phyloP scores from a whole-genome alignment of 2,329 filamentous ascomycete species.

The Magnaporthiopsis rhizophila region DNA sequence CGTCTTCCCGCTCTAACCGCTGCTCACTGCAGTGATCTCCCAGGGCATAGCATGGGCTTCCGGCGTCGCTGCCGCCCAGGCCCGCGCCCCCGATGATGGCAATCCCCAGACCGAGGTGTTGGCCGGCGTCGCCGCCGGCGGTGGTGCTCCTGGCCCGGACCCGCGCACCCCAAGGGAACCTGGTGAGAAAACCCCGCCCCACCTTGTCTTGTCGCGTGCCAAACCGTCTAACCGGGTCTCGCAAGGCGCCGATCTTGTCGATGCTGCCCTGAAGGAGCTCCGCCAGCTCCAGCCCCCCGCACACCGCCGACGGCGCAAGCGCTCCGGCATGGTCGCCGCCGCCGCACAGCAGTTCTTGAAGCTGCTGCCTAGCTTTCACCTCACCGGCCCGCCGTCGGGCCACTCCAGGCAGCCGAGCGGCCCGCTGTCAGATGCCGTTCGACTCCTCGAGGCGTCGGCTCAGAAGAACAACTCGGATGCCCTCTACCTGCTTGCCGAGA shows the following conservation, averaged over 20 bases:
- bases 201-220: too few species aligned
- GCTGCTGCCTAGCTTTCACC: slow-evolving; percentile 41
- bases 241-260: slow-evolving; percentile 44
- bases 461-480: slow-evolving; percentile 66
- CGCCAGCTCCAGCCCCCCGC: slow-evolving; percentile 38
- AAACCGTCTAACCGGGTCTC: too few species aligned
- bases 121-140: background rate
- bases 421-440: slow-evolving; percentile 41
- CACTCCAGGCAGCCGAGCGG: slow-evolving; percentile 24
- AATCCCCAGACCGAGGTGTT: slow-evolving; percentile 1
- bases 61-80: background rate
- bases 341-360: slow-evolving; percentile 37
- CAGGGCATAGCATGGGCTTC: slow-evolving; percentile 10
- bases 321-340: slow-evolving; percentile 34
- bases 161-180: slow-evolving; percentile 5
- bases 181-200: background rate
- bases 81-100: too few species aligned
- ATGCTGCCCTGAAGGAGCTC: slow-evolving; percentile 42
- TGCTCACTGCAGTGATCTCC: slow-evolving; percentile 13
- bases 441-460: slow-evolving; percentile 44
- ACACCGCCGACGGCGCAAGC: slow-evolving; percentile 35
- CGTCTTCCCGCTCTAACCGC: too few species aligned
- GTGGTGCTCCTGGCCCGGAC: too few species aligned
- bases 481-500: slow-evolving; percentile 79
- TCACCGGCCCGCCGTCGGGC: slow-evolving; percentile 36